phyloP scores from a whole-genome alignment of 2,329 filamentous ascomycete species.

The Hymenotorrendiella dingleyae region DNA sequence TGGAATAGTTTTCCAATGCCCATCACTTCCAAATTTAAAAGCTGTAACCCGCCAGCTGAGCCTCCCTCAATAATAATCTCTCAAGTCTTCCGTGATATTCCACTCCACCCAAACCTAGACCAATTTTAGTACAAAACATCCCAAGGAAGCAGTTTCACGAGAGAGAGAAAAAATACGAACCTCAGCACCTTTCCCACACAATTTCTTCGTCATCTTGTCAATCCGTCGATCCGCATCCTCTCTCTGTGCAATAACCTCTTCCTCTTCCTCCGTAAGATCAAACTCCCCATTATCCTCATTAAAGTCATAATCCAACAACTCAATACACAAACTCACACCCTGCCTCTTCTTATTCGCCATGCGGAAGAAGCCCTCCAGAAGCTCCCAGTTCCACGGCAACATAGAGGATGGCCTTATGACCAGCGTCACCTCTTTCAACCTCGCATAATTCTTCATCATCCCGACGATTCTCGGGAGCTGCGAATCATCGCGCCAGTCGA shows the following conservation, averaged over 20 bases:
- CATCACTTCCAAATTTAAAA: no score
- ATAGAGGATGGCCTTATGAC: not conserved
- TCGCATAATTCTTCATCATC: slow-evolving; percentile 8
- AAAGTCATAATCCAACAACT: slow-evolving; percentile 5
- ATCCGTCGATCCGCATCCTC: not conserved
- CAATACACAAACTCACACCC: slow-evolving; percentile 6
- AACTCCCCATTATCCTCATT: not conserved
- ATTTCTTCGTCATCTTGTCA: not conserved
- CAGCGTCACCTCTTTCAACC: slow-evolving; percentile 3
- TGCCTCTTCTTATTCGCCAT: slow-evolving; percentile 1
- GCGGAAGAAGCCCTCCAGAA: not conserved
- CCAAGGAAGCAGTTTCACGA: not conserved
- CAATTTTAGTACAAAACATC: not conserved
- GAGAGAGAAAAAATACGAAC: not conserved
- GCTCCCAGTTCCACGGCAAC: not conserved
- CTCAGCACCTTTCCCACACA: slow-evolving; percentile 2
- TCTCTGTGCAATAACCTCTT: not conserved
- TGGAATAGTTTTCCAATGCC: no score
- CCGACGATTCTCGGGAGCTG: not conserved
- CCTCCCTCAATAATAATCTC: not conserved
- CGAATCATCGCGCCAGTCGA: not conserved
- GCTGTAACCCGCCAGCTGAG: not conserved
- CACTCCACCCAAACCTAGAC: slow-evolving; percentile 5
- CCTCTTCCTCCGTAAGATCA: not conserved
- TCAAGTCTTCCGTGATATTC: not conserved